Conservation (phyloP, 2,329 filamentous ascomycete genomes). For the Mycosphaerelloides madeirae region DNA sequence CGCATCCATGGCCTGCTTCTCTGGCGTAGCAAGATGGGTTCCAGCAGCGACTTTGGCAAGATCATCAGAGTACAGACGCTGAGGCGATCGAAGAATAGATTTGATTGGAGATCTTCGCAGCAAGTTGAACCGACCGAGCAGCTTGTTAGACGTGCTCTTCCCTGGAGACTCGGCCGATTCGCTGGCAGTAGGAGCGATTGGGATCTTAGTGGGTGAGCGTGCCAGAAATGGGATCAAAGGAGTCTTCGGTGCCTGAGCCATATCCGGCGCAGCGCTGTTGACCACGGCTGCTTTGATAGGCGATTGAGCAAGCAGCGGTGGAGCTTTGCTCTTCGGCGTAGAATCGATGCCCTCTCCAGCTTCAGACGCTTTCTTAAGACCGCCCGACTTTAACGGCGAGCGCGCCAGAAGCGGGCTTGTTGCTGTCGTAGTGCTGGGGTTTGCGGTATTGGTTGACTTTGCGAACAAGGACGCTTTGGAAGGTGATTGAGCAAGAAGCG, state of each 20-base stretch:
- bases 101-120: conserved; percentile 53
- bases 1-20: conserved; percentile 20
- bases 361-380: conserved; percentile 8
- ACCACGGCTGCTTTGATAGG: conserved; percentile 25
- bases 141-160: conserved; percentile 30
- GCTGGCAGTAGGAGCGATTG: conserved; percentile 5
- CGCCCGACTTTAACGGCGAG: conserved; percentile 21
- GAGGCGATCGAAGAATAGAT: conserved; percentile 58
- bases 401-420: conserved; percentile 25
- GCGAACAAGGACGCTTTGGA: conserved; percentile 25
- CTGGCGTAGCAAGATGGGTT: conserved; percentile 50
- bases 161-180: conserved; percentile 25
- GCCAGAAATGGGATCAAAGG: conserved; percentile 27
- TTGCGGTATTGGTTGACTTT: background rate
- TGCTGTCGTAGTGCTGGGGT: conserved; percentile 2
- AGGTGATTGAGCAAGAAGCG: conserved; percentile 28
- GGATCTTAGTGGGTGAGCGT: conserved; percentile 31
- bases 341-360: background rate
- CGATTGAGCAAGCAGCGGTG: conserved; percentile 27
- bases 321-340: conserved; percentile 11
- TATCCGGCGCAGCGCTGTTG: conserved; percentile 18
- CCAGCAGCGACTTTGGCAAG: conserved; percentile 56
- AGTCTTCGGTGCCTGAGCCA: conserved; percentile 10
- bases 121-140: conserved; percentile 42
- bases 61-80: conserved; percentile 57